phyloP scores from a whole-genome alignment of 441 rosid species.

The Aquilaria agallochum region DNA sequence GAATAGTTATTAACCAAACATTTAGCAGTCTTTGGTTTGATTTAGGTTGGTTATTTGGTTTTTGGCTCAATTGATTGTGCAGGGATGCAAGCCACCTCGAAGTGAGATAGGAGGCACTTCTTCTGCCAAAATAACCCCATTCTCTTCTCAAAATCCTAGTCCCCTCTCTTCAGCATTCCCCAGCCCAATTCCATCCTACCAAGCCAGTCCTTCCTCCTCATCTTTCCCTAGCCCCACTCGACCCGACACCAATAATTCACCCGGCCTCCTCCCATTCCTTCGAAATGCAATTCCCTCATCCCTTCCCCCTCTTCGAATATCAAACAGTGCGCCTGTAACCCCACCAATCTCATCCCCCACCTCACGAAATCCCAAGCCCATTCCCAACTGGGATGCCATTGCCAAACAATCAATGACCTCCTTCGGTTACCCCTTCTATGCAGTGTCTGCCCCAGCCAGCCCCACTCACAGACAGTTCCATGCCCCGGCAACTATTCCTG shows the following conservation, averaged over 20 bases:
- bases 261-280: slow-evolving; percentile 57
- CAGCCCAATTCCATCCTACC: slow-evolving; percentile 71
- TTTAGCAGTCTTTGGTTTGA: not conserved
- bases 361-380: slow-evolving; percentile 52
- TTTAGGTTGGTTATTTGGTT: not conserved
- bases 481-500: slow-evolving; percentile 52
- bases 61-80: slow-evolving; percentile 23
- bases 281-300: slow-evolving; percentile 46
- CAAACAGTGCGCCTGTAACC: slow-evolving; percentile 75
- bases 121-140: slow-evolving; percentile 54
- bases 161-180: slow-evolving; percentile 87
- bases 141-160: slow-evolving; percentile 83
- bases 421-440: slow-evolving; percentile 42
- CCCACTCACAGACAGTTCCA: slow-evolving; percentile 47
- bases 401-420: slow-evolving; percentile 41
- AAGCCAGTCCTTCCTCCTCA: slow-evolving; percentile 60
- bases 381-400: slow-evolving; percentile 60
- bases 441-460: slow-evolving; percentile 67
- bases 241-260: slow-evolving; percentile 38
- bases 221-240: slow-evolving; percentile 69
- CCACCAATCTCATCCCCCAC: slow-evolving; percentile 74
- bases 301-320: slow-evolving; percentile 68
- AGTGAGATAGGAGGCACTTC: slow-evolving; percentile 46
- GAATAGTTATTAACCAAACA: too few relatives aligned
- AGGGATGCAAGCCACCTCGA: slow-evolving; percentile 73